These are phyloP conservation scores for Colletotrichum musae DNA, from an alignment of 2,329 filamentous ascomycete genomes.

Conservation along the genomic window DNA sequence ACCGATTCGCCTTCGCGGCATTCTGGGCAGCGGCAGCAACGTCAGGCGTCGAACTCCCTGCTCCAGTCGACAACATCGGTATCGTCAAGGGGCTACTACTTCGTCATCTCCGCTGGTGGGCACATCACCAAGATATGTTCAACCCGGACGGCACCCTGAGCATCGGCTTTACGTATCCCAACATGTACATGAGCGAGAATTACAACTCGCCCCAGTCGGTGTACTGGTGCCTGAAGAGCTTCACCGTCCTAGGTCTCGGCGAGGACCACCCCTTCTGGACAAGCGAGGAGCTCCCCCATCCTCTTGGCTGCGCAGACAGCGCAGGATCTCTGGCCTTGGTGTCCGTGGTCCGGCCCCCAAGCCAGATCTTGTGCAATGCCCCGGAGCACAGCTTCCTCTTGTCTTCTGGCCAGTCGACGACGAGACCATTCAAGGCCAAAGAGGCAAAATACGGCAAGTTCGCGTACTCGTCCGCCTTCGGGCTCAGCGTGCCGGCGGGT, in stretches of 20 bases:
- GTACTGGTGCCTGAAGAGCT: slow-evolving; percentile 63
- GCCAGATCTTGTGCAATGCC: slow-evolving; percentile 58
- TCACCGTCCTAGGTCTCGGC: slow-evolving; percentile 54
- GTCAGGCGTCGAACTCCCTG: slow-evolving; percentile 52
- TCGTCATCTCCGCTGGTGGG: slow-evolving; percentile 61
- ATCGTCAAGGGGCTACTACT: slow-evolving; percentile 58
- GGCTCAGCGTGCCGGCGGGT: slow-evolving; percentile 52
- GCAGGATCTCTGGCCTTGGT: background rate
- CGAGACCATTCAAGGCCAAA: slow-evolving; percentile 49
- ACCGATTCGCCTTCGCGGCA: slow-evolving; percentile 59
- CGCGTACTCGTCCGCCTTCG: slow-evolving; percentile 57
- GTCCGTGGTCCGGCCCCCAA: slow-evolving; percentile 45
- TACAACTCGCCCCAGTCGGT: slow-evolving; percentile 66
- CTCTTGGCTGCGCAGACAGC: slow-evolving; percentile 23
- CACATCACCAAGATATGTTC: slow-evolving; percentile 54
- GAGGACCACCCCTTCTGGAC: slow-evolving; percentile 57
- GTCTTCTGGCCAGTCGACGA: slow-evolving; percentile 52
- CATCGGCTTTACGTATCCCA: slow-evolving; percentile 51
- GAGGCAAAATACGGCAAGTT: slow-evolving; percentile 58
- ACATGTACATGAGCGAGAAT: slow-evolving; percentile 65
- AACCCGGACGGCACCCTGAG: slow-evolving; percentile 59
- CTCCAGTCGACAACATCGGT: slow-evolving; percentile 49
- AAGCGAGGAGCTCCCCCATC: slow-evolving; percentile 52
- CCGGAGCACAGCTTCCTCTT: slow-evolving; percentile 54
- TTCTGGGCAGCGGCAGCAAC: slow-evolving; percentile 59